Evolutionary conservation across 2,329 filamentous ascomycete species (phyloP).

Genomic region (Claviceps quebecensis): DNA sequence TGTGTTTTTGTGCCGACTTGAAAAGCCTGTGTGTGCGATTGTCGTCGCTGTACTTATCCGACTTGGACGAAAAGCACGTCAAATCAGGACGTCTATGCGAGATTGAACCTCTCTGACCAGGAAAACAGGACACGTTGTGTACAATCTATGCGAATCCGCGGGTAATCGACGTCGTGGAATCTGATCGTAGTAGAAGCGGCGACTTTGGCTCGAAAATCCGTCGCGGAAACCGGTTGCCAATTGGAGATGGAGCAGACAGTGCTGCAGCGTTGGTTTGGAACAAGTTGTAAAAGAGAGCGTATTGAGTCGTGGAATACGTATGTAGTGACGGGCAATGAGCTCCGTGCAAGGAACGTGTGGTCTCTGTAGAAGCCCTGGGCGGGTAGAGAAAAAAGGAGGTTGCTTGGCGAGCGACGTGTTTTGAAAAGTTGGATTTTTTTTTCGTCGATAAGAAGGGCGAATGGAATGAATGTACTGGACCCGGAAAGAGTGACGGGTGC

Average conservation of each 20-base stretch:
- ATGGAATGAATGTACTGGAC: slow-evolving; percentile 29
- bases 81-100: neutral
- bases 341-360: slow-evolving; percentile 9
- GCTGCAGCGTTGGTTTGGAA: neutral
- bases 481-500: slow-evolving; percentile 39
- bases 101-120: neutral
- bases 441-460: slow-evolving; percentile 13
- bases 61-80: neutral
- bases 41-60: neutral
- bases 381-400: slow-evolving; percentile 7
- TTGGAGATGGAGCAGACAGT: neutral
- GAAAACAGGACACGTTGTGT: neutral
- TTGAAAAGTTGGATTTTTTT: slow-evolving; percentile 3
- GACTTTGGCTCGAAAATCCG: neutral
- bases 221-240: neutral
- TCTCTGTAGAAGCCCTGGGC: neutral
- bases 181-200: neutral
- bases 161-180: neutral
- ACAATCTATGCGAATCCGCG: neutral
- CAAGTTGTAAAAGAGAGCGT: slow-evolving; percentile 1
- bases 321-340: neutral
- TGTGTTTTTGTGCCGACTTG: neutral
- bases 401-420: slow-evolving; percentile 6
- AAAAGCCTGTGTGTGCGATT: neutral
- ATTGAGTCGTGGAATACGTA: slow-evolving; percentile 2